phyloP scores from a whole-genome alignment of 2,329 filamentous ascomycete species.

The Colletotrichum graminicola region DNA sequence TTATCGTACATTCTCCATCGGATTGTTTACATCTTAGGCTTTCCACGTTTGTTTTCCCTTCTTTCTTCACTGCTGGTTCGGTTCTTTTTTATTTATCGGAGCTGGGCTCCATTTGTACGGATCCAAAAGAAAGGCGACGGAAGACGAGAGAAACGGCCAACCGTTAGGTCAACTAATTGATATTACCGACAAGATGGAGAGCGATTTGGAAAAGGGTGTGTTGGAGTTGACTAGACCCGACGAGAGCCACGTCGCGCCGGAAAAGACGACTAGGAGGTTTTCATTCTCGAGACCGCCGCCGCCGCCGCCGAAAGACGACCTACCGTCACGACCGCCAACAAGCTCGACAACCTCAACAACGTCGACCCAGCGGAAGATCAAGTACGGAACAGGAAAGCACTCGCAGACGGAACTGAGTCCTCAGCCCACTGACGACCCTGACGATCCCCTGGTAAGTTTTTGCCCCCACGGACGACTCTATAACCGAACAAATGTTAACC shows the following conservation, averaged over 20 bases:
- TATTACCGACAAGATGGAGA: conserved; percentile 26
- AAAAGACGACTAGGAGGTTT: conserved; percentile 15
- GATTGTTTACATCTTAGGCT: conserved; percentile 9
- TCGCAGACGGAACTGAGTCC: conserved; percentile 62
- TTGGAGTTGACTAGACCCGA: neutral
- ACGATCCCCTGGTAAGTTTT: conserved; percentile 65
- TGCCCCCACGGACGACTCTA: neutral
- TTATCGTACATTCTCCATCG: conserved; percentile 10
- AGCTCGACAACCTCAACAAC: conserved; percentile 50
- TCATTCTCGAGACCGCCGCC: conserved; percentile 28
- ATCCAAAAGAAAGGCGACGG: too few relatives aligned
- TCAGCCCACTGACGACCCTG: conserved; percentile 66
- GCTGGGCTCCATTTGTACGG: conserved; percentile 27
- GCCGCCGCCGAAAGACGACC: conserved; percentile 27
- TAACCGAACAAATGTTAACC: neutral
- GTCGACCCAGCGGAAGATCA: conserved; percentile 55
- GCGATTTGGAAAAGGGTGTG: conserved; percentile 28
- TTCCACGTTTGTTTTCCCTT: neutral
- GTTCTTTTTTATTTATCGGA: conserved; percentile 13
- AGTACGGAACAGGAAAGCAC: conserved; percentile 61
- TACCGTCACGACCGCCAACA: conserved; percentile 46
- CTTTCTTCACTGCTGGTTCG: conserved; percentile 33
- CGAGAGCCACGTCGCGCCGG: conserved; percentile 18
- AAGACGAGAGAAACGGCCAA: neutral
- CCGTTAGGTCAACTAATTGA: neutral